These are phyloP conservation scores for Pezicula radicicola DNA, from an alignment of 2,329 filamentous ascomycete species.

Conservation along the genomic window DNA sequence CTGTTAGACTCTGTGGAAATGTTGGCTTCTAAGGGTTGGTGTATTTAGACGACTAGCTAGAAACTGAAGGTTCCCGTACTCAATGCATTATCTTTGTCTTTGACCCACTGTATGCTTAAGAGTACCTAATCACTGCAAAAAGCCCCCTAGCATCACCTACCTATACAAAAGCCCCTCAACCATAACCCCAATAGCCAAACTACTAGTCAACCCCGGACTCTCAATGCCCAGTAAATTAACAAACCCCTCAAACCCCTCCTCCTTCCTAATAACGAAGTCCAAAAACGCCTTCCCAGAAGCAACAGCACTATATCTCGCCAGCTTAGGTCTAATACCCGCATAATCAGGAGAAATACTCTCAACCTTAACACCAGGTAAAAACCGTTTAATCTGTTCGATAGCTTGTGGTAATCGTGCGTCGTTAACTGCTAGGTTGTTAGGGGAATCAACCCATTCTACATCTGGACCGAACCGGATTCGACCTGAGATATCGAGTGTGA, in stretches of 20 bases:
- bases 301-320: slow-evolving; percentile 58
- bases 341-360: slow-evolving; percentile 75
- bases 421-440: slow-evolving; percentile 68
- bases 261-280: slow-evolving; percentile 78
- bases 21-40: no score
- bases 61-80: no score
- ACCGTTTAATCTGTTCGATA: slow-evolving; percentile 70
- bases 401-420: slow-evolving; percentile 61
- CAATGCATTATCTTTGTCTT: no score
- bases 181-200: slow-evolving; percentile 78
- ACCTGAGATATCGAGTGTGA: slow-evolving; percentile 85
- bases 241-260: slow-evolving; percentile 78
- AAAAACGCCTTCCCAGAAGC: slow-evolving; percentile 66
- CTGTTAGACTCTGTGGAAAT: no score
- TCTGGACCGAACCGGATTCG: slow-evolving; percentile 91
- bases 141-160: neutral
- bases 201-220: slow-evolving; percentile 86
- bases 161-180: slow-evolving; percentile 46
- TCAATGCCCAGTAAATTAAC: slow-evolving; percentile 91
- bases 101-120: no score
- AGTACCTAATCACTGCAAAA: no score
- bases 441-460: slow-evolving; percentile 82
- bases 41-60: no score
- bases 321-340: slow-evolving; percentile 86
- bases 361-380: slow-evolving; percentile 71